Percentiles rank a stretch among this genome's conserved stretches.
Evolutionary conservation across 495 filamentous ascomycete genomes (phyloP).

Genomic region (Lepraria neglecta): DNA sequence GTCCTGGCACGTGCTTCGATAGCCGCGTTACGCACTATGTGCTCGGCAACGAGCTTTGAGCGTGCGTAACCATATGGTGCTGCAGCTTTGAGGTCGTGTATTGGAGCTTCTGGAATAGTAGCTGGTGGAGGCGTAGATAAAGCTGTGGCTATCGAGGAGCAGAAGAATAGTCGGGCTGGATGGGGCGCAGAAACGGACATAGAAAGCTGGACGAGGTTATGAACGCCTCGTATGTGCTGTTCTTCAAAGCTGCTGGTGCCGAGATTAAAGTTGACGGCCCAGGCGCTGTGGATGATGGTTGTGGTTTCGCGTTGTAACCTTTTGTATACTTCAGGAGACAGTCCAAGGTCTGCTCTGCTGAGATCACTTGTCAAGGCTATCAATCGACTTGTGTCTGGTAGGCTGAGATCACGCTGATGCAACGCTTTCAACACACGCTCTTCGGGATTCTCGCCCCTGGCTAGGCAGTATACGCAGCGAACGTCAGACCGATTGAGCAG

Average conservation of each 20-base stretch:
- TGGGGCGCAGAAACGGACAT: slow-evolving; percentile 36
- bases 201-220: slow-evolving; percentile 51
- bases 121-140: slow-evolving; percentile 18
- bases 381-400: slow-evolving; percentile 17
- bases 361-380: slow-evolving; percentile 47
- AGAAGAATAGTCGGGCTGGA: slow-evolving; percentile 48
- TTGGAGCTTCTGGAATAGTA: slow-evolving; percentile 40
- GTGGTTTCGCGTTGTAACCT: slow-evolving; percentile 6
- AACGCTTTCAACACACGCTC: slow-evolving; percentile 37
- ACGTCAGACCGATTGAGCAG: slow-evolving; percentile 43
- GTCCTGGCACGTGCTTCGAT: slow-evolving; percentile 35
- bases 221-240: slow-evolving; percentile 42
- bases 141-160: slow-evolving; percentile 44
- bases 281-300: slow-evolving; percentile 21
- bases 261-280: slow-evolving; percentile 23
- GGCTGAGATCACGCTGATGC: slow-evolving; percentile 30
- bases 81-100: slow-evolving; percentile 37
- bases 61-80: slow-evolving; percentile 51
- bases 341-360: slow-evolving; percentile 28
- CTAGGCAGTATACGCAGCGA: slow-evolving; percentile 47
- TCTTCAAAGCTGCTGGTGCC: slow-evolving; percentile 28
- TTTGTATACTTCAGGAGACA: neutral
- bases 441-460: slow-evolving; percentile 36
- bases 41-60: slow-evolving; percentile 53
- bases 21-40: slow-evolving; percentile 41